Percentiles rank a stretch among this genome's conserved stretches.
Conservation (phyloP, 2,329 filamentous ascomycete species). For the Kalaharituber pfeilii region DNA sequence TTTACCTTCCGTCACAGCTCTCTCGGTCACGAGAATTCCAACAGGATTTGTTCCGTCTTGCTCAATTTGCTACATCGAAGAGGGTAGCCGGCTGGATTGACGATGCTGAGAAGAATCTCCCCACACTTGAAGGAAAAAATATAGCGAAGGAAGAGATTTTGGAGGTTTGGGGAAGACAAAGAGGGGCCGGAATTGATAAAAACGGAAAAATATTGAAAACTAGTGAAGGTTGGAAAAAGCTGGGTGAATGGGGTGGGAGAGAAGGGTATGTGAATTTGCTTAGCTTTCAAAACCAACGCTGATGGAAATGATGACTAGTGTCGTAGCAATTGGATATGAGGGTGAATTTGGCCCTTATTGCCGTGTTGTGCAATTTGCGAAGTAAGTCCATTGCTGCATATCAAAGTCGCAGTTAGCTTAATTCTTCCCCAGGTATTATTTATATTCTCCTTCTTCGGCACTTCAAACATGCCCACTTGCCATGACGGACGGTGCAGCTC, state of each 20-base stretch:
- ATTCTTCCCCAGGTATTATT: conserved; percentile 28
- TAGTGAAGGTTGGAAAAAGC: conserved; percentile 46
- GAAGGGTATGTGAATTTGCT: conserved; percentile 32
- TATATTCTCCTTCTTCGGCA: conserved; percentile 43
- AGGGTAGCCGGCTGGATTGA: conserved; percentile 40
- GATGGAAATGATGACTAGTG: conserved; percentile 22
- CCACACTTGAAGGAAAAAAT: conserved; percentile 42
- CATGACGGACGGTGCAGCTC: conserved; percentile 48
- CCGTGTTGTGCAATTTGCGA: conserved; percentile 42
- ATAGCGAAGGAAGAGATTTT: conserved; percentile 30
- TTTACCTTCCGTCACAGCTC: conserved; percentile 34
- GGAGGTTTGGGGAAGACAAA: not conserved
- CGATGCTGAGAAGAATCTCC: conserved; percentile 48
- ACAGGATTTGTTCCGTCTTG: conserved; percentile 34
- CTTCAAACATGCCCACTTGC: conserved; percentile 47
- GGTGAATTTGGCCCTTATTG: conserved; percentile 34
- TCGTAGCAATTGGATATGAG: conserved; percentile 45
- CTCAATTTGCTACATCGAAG: conserved; percentile 37
- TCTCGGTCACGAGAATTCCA: conserved; percentile 25
- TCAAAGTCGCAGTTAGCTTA: too few species aligned
- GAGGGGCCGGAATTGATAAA: not conserved
- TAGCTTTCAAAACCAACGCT: too few species aligned
- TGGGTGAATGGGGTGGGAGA: conserved; percentile 41
- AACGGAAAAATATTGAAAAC: conserved; percentile 44
- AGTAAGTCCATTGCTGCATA: conserved; percentile 24